Evolutionary conservation across 768 basidiomycete species (phyloP).

Genomic region (Amanita rubescens): DNA sequence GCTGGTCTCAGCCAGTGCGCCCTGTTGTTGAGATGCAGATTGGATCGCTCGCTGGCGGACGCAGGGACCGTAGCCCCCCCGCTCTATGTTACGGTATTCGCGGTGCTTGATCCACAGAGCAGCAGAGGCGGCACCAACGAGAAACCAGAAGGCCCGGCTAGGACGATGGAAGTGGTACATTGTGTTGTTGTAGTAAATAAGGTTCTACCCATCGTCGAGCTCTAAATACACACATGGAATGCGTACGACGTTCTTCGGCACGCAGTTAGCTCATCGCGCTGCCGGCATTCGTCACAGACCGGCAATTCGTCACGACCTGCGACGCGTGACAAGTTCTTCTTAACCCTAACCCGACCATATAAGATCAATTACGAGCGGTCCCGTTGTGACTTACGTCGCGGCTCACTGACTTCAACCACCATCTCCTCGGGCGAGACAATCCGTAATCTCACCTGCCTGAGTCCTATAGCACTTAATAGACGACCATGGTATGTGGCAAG

Average conservation of each 20-base stretch:
- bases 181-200: background rate
- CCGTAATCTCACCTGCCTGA: no score
- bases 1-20: constrained; percentile 3
- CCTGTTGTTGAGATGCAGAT: background rate
- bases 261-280: background rate
- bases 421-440: background rate
- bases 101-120: constrained; percentile 36
- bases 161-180: constrained; percentile 24
- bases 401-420: background rate
- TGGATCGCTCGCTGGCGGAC: constrained; percentile 13
- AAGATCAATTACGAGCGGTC: no score
- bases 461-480: background rate
- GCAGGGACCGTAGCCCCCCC: constrained; percentile 25
- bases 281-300: background rate
- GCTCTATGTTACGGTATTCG: constrained; percentile 20
- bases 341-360: constrained; percentile 6
- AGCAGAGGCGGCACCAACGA: constrained; percentile 45
- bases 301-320: background rate
- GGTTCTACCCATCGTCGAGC: background rate
- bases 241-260: constrained; percentile 1
- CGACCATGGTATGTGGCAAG: background rate
- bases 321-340: constrained; percentile 5
- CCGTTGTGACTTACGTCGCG: background rate
- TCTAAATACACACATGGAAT: background rate
- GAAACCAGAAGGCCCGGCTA: constrained; percentile 65